phyloP scores from a whole-genome alignment of 108 stramenopile genomes.

The Cyclostephanos tholiformis region DNA sequence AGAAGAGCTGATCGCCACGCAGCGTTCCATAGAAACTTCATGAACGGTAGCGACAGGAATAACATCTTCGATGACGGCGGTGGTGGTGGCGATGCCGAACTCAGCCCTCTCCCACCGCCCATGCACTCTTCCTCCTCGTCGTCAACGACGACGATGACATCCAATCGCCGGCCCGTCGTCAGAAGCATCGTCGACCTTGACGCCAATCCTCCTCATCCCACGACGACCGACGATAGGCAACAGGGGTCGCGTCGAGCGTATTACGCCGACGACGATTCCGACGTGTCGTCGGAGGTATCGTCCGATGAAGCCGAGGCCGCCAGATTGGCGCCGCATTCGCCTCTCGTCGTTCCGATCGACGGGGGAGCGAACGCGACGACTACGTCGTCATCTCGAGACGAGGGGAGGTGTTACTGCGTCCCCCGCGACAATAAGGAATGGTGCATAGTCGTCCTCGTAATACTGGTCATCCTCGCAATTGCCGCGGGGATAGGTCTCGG shows the following conservation, averaged over 20 bases:
- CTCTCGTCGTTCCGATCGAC: background rate
- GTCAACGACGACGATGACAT: background rate
- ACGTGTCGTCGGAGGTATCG: constrained; percentile 26
- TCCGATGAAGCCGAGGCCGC: background rate
- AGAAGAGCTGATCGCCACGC: too few species aligned
- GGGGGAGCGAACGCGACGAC: constrained; percentile 5
- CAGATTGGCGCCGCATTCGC: background rate
- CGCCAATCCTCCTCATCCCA: too few species aligned
- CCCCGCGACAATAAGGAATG: constrained; percentile 40
- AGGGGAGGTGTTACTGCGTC: constrained; percentile 19
- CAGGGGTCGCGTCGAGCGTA: constrained; percentile 2
- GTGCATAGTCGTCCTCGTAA: constrained; percentile 7
- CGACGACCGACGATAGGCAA: too few species aligned
- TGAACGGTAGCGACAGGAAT: background rate
- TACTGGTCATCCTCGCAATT: background rate
- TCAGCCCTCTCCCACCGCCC: background rate
- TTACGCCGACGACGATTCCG: constrained; percentile 46
- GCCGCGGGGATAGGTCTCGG: background rate
- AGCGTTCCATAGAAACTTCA: too few species aligned
- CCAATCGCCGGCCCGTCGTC: background rate
- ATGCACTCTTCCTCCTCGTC: background rate
- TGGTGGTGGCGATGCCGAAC: background rate
- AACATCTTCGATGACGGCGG: background rate
- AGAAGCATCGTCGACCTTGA: too few species aligned
- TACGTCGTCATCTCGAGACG: too few species aligned